phyloP scores from a whole-genome alignment of 228 moss, liverwort and hornwort genomes.

The Sphagnum magellanicum region DNA sequence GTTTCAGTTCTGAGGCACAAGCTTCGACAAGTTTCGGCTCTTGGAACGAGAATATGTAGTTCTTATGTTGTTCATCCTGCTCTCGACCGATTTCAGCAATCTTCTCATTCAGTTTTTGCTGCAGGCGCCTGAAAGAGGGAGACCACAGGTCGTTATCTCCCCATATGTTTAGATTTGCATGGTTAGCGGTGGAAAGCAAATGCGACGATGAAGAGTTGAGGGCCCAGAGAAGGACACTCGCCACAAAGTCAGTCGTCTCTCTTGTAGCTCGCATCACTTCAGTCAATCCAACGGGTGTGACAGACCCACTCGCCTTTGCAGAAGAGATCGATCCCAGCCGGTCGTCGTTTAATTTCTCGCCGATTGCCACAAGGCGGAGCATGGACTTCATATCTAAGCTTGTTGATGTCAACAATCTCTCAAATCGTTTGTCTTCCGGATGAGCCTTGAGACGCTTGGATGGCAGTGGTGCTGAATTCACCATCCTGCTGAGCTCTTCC shows the following conservation, averaged over 20 bases:
- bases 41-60: conserved; percentile 15
- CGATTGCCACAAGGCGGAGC: background rate
- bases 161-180: background rate
- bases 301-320: background rate
- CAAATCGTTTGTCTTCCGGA: background rate
- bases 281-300: conserved; percentile 12
- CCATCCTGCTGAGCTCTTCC: background rate
- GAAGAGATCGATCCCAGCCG: background rate
- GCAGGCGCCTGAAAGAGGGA: conserved; percentile 25
- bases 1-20: conserved; percentile 4
- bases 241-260: conserved; percentile 42
- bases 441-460: background rate
- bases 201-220: conserved; percentile 11
- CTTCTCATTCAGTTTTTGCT: conserved; percentile 19
- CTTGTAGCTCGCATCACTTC: conserved; percentile 40
- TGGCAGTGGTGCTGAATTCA: background rate
- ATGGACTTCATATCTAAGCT: background rate
- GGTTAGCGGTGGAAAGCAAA: background rate
- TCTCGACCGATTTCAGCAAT: background rate
- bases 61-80: background rate
- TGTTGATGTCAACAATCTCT: background rate
- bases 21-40: conserved; percentile 31
- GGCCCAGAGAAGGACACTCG: conserved; percentile 42
- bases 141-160: conserved; percentile 12
- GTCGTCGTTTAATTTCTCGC: background rate